Base-by-base conservation (phyloP, 2,329 filamentous ascomycete genomes). In the Amauroascus verrucosus region DNA sequence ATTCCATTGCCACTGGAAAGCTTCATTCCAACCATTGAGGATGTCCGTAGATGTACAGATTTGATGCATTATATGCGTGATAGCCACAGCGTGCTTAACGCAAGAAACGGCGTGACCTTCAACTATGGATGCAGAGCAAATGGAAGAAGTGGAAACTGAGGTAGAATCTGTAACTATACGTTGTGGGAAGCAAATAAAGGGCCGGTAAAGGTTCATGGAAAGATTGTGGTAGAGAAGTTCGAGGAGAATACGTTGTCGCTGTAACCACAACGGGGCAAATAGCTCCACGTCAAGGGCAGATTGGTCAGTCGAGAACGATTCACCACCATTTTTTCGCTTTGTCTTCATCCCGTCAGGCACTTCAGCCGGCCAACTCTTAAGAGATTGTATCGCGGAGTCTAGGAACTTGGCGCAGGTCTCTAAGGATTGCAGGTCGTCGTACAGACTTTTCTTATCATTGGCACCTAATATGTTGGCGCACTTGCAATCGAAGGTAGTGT, bases 1-100 rank as follows among this genome's bases (percentile, higher is more conserved):
- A 54, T 72, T 69, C 69, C 71, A 74, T 56, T 74, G 71, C 63
- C 68, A 74, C 22, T 71, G 68, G 48, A 72, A 74, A 0, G 65
- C 62, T 48, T 71, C 67, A 54, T 69, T 63, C 64, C 64, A 71
- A 6, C 70, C 70, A n/a, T 54, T 53, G 0, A 73, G 56, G 18
- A 71, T 61, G 13, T 63, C 60, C 1, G 68, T 68, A 2, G 59
- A 54, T 1, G 56, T 59, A 14, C 70, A 58, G 1, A 67, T 59
- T 41, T 73, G 69, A 33, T 72, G 64, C 41, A 68, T 64, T 16
- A 74, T 71, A 11, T 63, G 61, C 3, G 70, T 71, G n/a, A 69
- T 46, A 2, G 65, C 60, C 26, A 72, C 64, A 5, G 69, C 14
- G 33, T 37, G 14, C 8, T 37, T n/a, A 37, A 37, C 33, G 33